Conservation (phyloP, 345 rosid genomes). For the Populus deltoides region DNA sequence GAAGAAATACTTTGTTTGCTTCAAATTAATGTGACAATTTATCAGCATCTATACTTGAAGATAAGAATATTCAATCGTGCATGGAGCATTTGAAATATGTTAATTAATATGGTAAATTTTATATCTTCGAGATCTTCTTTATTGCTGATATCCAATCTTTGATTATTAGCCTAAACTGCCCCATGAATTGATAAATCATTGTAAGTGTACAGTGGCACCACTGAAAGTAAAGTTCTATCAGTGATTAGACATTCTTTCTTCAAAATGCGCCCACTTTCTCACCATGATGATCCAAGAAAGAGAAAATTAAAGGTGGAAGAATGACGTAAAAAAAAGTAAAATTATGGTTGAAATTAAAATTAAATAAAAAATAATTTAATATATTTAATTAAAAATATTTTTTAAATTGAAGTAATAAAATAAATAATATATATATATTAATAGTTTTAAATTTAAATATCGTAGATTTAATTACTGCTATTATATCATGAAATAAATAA, state of each 20-base stretch:
- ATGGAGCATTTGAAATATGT: slow-evolving; percentile 10
- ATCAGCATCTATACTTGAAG: slow-evolving; percentile 5
- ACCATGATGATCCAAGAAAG: slow-evolving; percentile 20
- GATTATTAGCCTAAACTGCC: too few species aligned
- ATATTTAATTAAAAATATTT: too few species aligned
- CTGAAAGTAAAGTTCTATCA: neutral
- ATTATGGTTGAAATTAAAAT: too few species aligned
- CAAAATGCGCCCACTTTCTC: slow-evolving; percentile 20
- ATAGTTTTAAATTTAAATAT: too few species aligned
- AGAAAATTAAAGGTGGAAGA: neutral
- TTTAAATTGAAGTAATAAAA: too few species aligned
- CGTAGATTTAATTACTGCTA: too few species aligned
- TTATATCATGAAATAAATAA: too few species aligned
- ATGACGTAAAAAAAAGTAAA: slow-evolving; percentile 1
- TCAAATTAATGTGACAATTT: neutral
- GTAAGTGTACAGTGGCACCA: neutral
- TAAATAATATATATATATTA: too few species aligned
- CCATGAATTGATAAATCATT: neutral
- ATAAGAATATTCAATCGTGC: slow-evolving; percentile 3
- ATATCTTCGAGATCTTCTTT: neutral
- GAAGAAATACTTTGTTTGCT: neutral
- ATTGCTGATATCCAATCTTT: neutral
- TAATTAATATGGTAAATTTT: neutral
- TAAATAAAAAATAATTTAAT: too few species aligned
- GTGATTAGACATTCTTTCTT: neutral